These are phyloP conservation scores for Mycena venus DNA, from an alignment of 768 basidiomycete species.

Conservation along the genomic window DNA sequence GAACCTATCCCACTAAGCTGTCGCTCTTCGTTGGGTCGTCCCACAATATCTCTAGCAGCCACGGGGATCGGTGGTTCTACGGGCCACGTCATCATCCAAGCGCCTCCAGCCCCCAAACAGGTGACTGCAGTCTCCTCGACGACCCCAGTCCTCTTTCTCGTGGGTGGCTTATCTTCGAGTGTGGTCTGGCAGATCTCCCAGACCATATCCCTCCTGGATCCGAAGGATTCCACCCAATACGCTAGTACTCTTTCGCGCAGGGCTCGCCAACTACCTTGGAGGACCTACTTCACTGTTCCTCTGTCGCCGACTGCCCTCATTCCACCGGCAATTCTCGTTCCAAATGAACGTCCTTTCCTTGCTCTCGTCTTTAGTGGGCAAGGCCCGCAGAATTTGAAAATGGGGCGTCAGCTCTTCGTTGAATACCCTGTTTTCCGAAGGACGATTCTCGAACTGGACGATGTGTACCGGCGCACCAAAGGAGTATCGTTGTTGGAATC, in stretches of 20 bases:
- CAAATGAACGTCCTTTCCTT: slow-evolving; percentile 30
- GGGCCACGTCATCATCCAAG: slow-evolving; percentile 1
- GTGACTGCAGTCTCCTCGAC: background rate
- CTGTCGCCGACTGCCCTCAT: background rate
- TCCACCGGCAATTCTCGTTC: background rate
- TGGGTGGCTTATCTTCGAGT: background rate
- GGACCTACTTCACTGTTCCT: slow-evolving; percentile 21
- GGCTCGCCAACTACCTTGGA: slow-evolving; percentile 32
- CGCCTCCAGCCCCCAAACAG: too few relatives aligned
- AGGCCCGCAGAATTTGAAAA: slow-evolving; percentile 47
- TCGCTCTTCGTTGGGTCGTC: background rate
- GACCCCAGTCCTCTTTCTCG: too few relatives aligned
- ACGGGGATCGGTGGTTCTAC: background rate
- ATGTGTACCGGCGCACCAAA: too few relatives aligned
- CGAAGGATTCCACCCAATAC: background rate
- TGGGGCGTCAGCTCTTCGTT: slow-evolving; percentile 46
- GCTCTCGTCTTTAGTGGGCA: slow-evolving; percentile 50
- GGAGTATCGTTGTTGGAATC: slow-evolving; percentile 40
- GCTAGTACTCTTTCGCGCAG: slow-evolving; percentile 16
- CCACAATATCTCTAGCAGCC: background rate
- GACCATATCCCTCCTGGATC: background rate
- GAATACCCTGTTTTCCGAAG: slow-evolving; percentile 34
- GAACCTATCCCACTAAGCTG: background rate
- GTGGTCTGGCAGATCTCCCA: background rate
- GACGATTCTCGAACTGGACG: too few relatives aligned